Percentiles rank a stretch among this genome's conserved stretches.
phyloP scores from a whole-genome alignment of 305 asterid genomes.

The Fraxinus ornus region DNA sequence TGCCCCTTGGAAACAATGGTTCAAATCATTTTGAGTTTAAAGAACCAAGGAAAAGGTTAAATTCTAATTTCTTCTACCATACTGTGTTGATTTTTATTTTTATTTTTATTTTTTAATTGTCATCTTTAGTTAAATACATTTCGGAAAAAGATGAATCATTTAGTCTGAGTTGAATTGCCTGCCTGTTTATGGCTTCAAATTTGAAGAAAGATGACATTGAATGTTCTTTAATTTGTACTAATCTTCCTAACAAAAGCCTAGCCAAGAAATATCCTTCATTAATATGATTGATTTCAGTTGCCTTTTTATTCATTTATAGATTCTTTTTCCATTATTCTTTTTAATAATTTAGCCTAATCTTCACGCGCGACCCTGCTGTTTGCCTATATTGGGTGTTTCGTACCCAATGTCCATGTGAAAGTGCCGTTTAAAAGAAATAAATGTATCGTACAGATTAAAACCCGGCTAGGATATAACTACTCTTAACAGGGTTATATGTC shows the following conservation, averaged over 20 bases:
- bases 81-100: not conserved
- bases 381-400: not conserved
- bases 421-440: not conserved
- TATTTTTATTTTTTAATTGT: not conserved
- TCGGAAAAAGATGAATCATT: not conserved
- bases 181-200: not conserved
- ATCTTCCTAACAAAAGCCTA: not conserved
- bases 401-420: not conserved
- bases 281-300: not conserved
- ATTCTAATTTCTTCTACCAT: constrained; percentile 13
- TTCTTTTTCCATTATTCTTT: no score
- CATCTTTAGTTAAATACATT: not conserved
- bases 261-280: not conserved
- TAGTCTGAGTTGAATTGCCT: not conserved
- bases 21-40: constrained; percentile 42
- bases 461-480: not conserved
- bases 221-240: not conserved
- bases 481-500: not conserved
- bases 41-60: constrained; percentile 46
- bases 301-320: no score
- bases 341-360: no score
- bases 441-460: not conserved
- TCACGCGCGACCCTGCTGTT: not conserved
- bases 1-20: constrained; percentile 83
- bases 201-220: not conserved